These are phyloP conservation scores for Rhizophlyctis rosea DNA, from an alignment of 192 early-diverging fungal species.

Conservation along the genomic window DNA sequence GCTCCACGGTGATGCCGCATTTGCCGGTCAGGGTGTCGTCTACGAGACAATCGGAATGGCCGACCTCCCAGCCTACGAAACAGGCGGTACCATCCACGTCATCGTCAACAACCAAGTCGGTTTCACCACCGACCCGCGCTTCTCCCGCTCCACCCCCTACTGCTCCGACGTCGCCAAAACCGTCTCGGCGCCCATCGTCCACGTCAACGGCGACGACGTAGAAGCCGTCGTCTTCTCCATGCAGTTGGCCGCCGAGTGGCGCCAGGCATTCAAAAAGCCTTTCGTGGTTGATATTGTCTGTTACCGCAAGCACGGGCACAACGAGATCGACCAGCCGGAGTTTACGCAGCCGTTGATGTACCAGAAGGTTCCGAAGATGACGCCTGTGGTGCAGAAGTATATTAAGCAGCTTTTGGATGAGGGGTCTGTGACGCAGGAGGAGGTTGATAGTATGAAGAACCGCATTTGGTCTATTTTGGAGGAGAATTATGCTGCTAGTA, in stretches of 20 bases:
- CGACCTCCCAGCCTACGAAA: slow-evolving; percentile 92
- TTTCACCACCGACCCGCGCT: slow-evolving; percentile 97
- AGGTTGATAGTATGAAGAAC: slow-evolving; percentile 86
- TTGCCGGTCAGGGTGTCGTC: slow-evolving; percentile 96
- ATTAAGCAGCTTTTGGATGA: slow-evolving; percentile 77
- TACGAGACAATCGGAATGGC: slow-evolving; percentile 96
- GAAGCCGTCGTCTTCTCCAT: slow-evolving; percentile 95
- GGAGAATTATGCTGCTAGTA: slow-evolving; percentile 86
- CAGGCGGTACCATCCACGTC: slow-evolving; percentile 95
- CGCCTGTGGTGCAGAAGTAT: slow-evolving; percentile 82
- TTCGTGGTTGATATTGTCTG: slow-evolving; percentile 96
- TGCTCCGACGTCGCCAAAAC: slow-evolving; percentile 97
- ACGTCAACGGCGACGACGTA: slow-evolving; percentile 97
- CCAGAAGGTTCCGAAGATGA: slow-evolving; percentile 79
- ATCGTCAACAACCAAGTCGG: slow-evolving; percentile 99
- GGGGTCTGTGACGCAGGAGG: slow-evolving; percentile 74
- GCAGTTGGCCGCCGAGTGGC: slow-evolving; percentile 94
- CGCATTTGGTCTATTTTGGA: slow-evolving; percentile 90
- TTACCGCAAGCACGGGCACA: slow-evolving; percentile 97
- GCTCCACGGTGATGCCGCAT: slow-evolving; percentile 97
- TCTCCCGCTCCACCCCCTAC: slow-evolving; percentile 91
- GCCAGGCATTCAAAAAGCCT: slow-evolving; percentile 92
- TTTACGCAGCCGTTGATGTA: slow-evolving; percentile 99
- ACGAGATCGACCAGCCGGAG: slow-evolving; percentile 97
- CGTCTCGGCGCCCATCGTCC: slow-evolving; percentile 94